phyloP scores from a whole-genome alignment of 2,329 filamentous ascomycete genomes.

The Penicillium sp. region DNA sequence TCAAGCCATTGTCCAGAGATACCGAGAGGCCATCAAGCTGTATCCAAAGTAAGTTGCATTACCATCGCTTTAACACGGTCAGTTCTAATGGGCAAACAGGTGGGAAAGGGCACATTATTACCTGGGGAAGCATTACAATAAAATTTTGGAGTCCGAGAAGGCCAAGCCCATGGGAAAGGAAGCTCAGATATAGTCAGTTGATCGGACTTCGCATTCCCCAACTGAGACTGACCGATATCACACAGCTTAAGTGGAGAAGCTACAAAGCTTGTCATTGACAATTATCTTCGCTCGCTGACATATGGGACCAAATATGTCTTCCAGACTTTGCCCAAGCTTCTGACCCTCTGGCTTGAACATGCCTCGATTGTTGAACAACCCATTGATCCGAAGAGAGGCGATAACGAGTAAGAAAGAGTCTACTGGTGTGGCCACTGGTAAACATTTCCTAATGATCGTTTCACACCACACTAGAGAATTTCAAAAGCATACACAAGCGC shows the following conservation, averaged over 20 bases:
- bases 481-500: conserved; percentile 39
- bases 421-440: neutral
- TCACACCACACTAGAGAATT: conserved; percentile 32
- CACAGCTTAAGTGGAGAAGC: conserved; percentile 64
- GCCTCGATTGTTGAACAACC: conserved; percentile 63
- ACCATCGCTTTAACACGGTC: neutral
- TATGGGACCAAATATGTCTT: conserved; percentile 94
- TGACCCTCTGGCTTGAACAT: conserved; percentile 91
- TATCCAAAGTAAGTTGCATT: conserved; percentile 26
- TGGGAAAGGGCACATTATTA: conserved; percentile 99
- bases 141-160: conserved; percentile 83
- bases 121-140: conserved; percentile 93
- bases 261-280: conserved; percentile 82
- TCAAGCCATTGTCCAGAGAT: conserved; percentile 67
- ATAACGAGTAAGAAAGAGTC: conserved; percentile 32
- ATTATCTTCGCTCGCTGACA: conserved; percentile 76
- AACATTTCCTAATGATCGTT: conserved; percentile 6
- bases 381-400: conserved; percentile 44
- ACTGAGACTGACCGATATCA: conserved; percentile 16
- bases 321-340: conserved; percentile 79
- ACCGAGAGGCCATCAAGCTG: conserved; percentile 59
- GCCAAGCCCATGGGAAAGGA: conserved; percentile 66
- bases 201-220: conserved; percentile 11
- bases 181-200: conserved; percentile 54
- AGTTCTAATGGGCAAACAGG: conserved; percentile 28